Percentiles rank a stretch among this genome's conserved stretches.
Conservation (phyloP, 1,284 basidiomycete genomes). For the Ganoderma lucidum region DNA sequence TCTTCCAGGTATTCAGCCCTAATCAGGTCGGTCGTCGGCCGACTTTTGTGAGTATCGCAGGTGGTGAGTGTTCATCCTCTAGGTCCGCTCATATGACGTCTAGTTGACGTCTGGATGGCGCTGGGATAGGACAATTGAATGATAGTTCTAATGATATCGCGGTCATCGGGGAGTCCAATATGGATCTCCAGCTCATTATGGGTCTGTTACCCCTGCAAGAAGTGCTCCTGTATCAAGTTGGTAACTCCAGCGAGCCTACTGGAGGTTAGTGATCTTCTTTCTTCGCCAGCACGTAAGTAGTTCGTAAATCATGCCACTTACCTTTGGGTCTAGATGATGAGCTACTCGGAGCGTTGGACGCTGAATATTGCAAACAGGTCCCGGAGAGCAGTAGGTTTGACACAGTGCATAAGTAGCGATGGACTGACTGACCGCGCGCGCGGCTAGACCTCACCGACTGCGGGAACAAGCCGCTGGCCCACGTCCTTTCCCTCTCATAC, state of each 20-base stretch:
- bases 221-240: conserved; percentile 55
- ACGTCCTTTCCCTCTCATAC: conserved; percentile 67
- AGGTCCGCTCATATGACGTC: neutral
- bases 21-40: conserved; percentile 43
- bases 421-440: neutral
- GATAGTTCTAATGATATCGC: neutral
- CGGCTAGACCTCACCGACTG: conserved; percentile 19
- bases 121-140: neutral
- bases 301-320: neutral
- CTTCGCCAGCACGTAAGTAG: neutral
- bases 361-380: conserved; percentile 8
- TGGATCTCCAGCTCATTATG: conserved; percentile 37
- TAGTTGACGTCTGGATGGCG: neutral
- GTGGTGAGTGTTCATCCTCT: conserved; percentile 43
- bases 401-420: neutral
- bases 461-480: conserved; percentile 41
- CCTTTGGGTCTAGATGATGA: neutral
- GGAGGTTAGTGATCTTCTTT: neutral
- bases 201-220: conserved; percentile 38
- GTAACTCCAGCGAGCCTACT: conserved; percentile 33
- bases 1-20: conserved; percentile 46
- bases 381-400: neutral
- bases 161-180: conserved; percentile 60
- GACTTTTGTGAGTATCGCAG: conserved; percentile 47
- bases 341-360: conserved; percentile 29